Evolutionary conservation across 2,329 filamentous ascomycete genomes (phyloP), one percentile per base, ranked within the genome.

Genomic region (Penicillium sp.): DNA sequence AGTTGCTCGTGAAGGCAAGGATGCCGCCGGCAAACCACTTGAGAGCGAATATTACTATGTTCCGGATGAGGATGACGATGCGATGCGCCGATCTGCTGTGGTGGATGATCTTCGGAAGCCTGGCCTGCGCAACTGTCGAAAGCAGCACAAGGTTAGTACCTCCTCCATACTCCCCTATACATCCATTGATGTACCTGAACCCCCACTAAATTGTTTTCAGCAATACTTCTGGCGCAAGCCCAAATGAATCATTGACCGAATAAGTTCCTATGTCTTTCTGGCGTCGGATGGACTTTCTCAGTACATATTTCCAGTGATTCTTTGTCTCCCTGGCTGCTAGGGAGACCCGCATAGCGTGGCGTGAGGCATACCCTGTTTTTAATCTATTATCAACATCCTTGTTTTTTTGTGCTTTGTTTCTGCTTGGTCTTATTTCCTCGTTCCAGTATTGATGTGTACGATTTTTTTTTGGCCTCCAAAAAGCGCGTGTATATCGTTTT

Each of bases 41-140:
- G 93, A 99, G 80, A 95, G 90, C 78, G 92, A 99, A 73, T 97
- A 95, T 73, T 97, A 97, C 76, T 99, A 99, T 69, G 81, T 97
- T 8, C 89, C 92, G 0, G 93, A 97, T 73, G 82, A 86, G 67
- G 94, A 99, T 70, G 79, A 82, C 2, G 91, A 97, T 69, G 83
- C 87, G 60, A 84, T 88, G 69, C 84, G 93, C 57, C 85, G 89
- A 49, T 84, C 90, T 51, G 89, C 91, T 22, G 91, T 97, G 14
- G 90, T 92, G 1, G 87, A 92, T 63, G 90, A 90, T 50, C 79
- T 97, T 71, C 84, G 91, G 53, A 96, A 96, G 76, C 93, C 92
- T 41, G 94, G 91, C 66, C 78, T 99, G 67, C 83, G 94, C 63
- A 88, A 87, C 69, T 97, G 94, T 70, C 84, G 94, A 68, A 97